Percentiles rank a stretch among this genome's conserved stretches.
Conservation (phyloP, 345 rosid species). For the Bruguiera parviflora region DNA sequence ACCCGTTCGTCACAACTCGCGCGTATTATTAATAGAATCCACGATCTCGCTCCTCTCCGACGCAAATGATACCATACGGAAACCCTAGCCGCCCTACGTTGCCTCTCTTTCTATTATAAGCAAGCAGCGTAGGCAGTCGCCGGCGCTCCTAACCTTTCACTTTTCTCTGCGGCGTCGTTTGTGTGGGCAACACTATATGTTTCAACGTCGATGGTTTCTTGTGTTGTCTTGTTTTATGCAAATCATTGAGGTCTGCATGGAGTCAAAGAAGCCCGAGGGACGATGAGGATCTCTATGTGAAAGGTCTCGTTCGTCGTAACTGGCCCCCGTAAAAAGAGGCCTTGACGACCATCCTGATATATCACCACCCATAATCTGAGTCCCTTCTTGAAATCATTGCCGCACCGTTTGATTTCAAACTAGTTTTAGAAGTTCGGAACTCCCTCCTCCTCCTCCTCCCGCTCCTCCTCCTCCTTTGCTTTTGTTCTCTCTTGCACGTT, state of each 20-base stretch:
- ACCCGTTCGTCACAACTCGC: no score
- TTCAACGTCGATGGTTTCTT: no score
- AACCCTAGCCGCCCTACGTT: background rate
- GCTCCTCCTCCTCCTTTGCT: background rate
- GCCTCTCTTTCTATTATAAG: conserved; percentile 3
- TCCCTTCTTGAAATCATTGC: conserved; percentile 15
- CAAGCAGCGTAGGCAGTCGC: background rate
- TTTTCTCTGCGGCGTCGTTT: no score
- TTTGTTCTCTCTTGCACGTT: no score
- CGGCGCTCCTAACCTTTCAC: background rate
- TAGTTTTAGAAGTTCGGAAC: background rate
- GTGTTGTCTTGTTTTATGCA: background rate
- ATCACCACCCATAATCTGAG: conserved; percentile 99
- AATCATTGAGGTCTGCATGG: no score
- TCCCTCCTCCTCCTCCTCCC: background rate
- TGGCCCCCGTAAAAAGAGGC: conserved; percentile 41
- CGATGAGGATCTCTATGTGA: conserved; percentile 61
- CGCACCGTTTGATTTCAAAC: no score
- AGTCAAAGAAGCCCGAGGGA: conserved; percentile 25
- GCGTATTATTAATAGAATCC: no score
- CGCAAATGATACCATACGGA: no score
- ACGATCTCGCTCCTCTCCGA: no score
- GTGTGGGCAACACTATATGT: no score
- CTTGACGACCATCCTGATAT: conserved; percentile 97
- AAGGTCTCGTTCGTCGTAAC: conserved; percentile 99